A percentile compares a stretch with the other conserved stretches of the same genome.
Conservation (phyloP, 371 early-diverging fungal genomes). For the Entomophthora muscae region DNA sequence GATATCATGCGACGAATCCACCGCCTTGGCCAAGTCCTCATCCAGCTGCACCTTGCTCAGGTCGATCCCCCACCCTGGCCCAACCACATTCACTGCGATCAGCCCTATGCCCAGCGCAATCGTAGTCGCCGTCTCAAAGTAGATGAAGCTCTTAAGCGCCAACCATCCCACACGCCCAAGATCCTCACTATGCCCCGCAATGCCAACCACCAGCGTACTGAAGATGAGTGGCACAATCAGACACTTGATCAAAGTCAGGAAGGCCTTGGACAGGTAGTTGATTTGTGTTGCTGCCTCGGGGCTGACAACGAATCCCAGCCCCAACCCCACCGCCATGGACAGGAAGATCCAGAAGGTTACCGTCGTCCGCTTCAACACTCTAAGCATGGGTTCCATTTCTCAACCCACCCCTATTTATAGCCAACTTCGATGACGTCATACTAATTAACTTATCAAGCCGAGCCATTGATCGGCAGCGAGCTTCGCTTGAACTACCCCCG, state of each 20-base stretch:
- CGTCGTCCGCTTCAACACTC: not conserved
- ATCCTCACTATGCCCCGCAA: constrained; percentile 56
- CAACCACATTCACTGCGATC: constrained; percentile 35
- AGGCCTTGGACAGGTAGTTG: constrained; percentile 30
- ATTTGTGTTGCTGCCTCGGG: constrained; percentile 20
- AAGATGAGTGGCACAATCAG: constrained; percentile 54
- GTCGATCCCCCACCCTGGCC: too few species aligned
- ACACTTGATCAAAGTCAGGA: constrained; percentile 49
- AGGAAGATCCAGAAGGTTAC: constrained; percentile 28
- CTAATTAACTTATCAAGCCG: too few species aligned
- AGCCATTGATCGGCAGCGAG: too few species aligned
- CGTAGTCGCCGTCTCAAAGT: constrained; percentile 46
- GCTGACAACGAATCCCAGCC: constrained; percentile 38
- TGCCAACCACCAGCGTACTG: constrained; percentile 48
- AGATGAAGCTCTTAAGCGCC: constrained; percentile 42
- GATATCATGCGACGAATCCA: constrained; percentile 13
- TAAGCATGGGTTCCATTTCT: too few species aligned
- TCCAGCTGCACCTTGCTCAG: constrained; percentile 18
- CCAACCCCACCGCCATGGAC: constrained; percentile 34
- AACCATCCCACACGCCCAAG: constrained; percentile 36
- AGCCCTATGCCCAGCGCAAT: constrained; percentile 53
- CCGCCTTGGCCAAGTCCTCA: constrained; percentile 12
- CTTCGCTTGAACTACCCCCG: too few species aligned
- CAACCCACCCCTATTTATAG: too few species aligned
- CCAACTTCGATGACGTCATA: too few species aligned